A percentile compares a stretch with the other conserved stretches of the same genome.
phyloP scores from a whole-genome alignment of 805 yeast species.

The Wickerhamomyces strasburgensis region DNA sequence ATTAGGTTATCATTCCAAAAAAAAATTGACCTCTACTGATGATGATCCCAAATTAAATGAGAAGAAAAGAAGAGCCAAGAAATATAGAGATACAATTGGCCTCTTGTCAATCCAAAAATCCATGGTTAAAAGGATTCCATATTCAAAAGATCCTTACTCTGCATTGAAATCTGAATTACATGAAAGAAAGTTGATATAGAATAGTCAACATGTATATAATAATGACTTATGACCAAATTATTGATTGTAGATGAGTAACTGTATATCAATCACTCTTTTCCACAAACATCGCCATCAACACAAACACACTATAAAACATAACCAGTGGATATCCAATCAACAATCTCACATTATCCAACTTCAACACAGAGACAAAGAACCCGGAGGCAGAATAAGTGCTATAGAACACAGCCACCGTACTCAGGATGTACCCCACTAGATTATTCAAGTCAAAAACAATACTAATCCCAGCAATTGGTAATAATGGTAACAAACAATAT shows the following conservation, averaged over 20 bases:
- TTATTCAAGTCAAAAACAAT: conserved; percentile 62
- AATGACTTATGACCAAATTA: conserved; percentile 2
- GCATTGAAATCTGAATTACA: conserved; percentile 29
- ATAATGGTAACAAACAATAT: conserved; percentile 88
- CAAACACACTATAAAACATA: conserved; percentile 89
- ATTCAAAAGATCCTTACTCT: conserved; percentile 27
- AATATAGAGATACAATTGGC: conserved; percentile 22
- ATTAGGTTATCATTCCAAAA: conserved; percentile 16
- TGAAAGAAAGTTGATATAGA: conserved; percentile 16
- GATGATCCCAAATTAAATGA: conserved; percentile 1
- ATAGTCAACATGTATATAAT: conserved; percentile 1
- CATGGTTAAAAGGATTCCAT: conserved; percentile 27
- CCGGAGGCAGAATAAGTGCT: conserved; percentile 93
- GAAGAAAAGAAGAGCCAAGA: conserved; percentile 7
- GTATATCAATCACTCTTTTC: conserved; percentile 13
- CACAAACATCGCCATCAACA: conserved; percentile 90
- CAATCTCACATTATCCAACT: conserved; percentile 78
- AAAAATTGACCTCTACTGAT: neutral
- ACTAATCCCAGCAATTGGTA: conserved; percentile 67
- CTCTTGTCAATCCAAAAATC: conserved; percentile 26
- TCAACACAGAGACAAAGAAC: conserved; percentile 80
- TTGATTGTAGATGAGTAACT: neutral
- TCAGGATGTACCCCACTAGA: conserved; percentile 62
- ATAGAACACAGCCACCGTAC: conserved; percentile 73
- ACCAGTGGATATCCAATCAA: conserved; percentile 91